Evolutionary conservation across 2,329 filamentous ascomycete genomes (phyloP), one percentile per base, ranked within the genome.

Genomic region (Aspergillus sp.): DNA sequence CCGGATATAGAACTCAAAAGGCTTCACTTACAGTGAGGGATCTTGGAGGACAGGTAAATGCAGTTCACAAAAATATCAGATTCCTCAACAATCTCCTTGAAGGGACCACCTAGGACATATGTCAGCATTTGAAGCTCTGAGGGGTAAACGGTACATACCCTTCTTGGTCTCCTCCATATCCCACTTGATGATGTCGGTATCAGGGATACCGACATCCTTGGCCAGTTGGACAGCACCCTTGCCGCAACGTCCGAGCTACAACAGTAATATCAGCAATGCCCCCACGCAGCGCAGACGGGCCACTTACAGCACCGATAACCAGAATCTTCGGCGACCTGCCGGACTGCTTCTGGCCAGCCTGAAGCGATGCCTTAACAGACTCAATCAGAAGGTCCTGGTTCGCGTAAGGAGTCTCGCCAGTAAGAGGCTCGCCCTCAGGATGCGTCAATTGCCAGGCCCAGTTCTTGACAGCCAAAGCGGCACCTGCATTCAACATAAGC

Each of bases 361-460:
- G 84, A 25, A 96, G 80, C 40, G 85, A 82, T 68, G 85, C 84
- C 81, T 90, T 90, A 64, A 96, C 87, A 66, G 92, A 86, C 40
- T 81, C 77, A 57, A 96, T 86, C 65, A 96, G 81, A 43, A 86
- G 84, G 39, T 80, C 80, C 76, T 96, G 90, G 73, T 91, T 91
- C 62, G 87, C 83, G 52, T 77, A 77, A 61, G 79, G 82, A 8
- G 73, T 74, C 56, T 84, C 81, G 56, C 84, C 81, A 8, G 88
- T 87, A 58, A 93, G 83, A 52, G 86, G 83, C 73, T 86, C 81
- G 58, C 84, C 84, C 57, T 81, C 80, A 45, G 87, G 84, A 74
- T 93, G 84, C 44, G 84, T 84, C 62, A 93, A 81, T 76, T 96
- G 91, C 84, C 87, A 90, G 11, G 90, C 86, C 90, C 93, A 96